Base-by-base conservation (phyloP, 768 basidiomycete genomes). In the Boletales sp. region DNA sequence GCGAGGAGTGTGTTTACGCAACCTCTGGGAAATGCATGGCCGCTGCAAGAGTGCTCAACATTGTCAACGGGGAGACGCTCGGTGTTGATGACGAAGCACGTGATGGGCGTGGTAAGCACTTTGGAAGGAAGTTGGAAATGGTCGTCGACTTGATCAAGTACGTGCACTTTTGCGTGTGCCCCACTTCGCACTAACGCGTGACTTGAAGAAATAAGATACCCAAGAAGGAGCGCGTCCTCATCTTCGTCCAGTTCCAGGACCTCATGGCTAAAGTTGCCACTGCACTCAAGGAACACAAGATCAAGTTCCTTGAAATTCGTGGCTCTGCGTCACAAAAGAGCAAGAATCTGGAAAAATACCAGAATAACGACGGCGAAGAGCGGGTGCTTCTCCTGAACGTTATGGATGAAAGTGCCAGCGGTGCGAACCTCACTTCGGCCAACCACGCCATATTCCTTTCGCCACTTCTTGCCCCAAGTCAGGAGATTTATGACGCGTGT, bases 231-330 rank as follows among this genome's bases (percentile, higher is more conserved):
- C 84, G 90, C 8, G 81, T 94, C 15, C 80, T 97, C 39, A 80
- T 97, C 54, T 97, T 97, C 70, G 89, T 95, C n/a, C 94, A 97
- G 63, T 97, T 94, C 77, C 85, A 82, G 6, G 94, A 96, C 70
- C 77, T 97, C 51, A 91, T 89, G 80, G 83, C 83, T 63, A 96
- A 95, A 67, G 89, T 96, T 30, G 83, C 83, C 8, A 87, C 92
- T 54, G 90, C 92, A 0, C 79, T 97, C 55, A 72, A 66, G 2
- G 79, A 80, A 46, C 77, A 90, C 63, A 79, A 81, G 39, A 82
- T 96, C 60, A 75, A 77, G 38, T 91, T 81, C 72, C 77, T 90
- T 45, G 86, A 91, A 62, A 90, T 95, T 69, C 83, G 81, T 50
- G 92, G 93, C 37, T 79, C 81, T 5, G 86, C 89, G 5, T 77